phyloP scores from a whole-genome alignment of 2,329 filamentous ascomycete species.

The Phialocephala subalpina region DNA sequence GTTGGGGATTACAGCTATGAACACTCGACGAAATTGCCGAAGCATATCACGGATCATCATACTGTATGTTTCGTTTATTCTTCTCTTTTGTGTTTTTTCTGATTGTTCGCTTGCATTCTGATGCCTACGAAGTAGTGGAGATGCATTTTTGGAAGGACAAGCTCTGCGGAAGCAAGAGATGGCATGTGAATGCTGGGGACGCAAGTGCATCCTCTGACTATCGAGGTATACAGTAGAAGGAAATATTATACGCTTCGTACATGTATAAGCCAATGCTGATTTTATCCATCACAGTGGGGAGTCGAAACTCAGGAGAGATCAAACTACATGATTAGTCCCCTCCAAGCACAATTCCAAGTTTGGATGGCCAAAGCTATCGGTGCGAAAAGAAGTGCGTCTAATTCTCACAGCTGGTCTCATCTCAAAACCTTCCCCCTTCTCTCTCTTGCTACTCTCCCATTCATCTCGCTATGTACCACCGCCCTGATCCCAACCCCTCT shows the following conservation, averaged over 20 bases:
- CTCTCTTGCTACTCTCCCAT: neutral
- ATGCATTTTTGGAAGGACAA: too few relatives aligned
- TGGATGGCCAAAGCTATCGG: conserved; percentile 36
- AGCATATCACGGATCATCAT: conserved; percentile 53
- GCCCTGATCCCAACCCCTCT: too few relatives aligned
- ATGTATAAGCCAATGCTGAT: too few relatives aligned
- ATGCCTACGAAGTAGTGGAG: neutral
- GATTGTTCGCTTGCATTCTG: neutral
- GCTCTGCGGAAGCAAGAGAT: too few relatives aligned
- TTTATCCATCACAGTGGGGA: conserved; percentile 14
- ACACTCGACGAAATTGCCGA: conserved; percentile 53
- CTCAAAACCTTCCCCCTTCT: neutral
- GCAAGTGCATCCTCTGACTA: too few relatives aligned
- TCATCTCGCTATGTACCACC: too few relatives aligned
- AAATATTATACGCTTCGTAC: too few relatives aligned
- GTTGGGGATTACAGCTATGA: conserved; percentile 53
- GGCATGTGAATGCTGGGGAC: too few relatives aligned
- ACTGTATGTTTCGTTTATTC: conserved; percentile 28
- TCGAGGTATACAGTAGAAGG: too few relatives aligned
- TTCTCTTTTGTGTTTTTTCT: too few relatives aligned
- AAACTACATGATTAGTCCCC: conserved; percentile 38
- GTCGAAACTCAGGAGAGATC: conserved; percentile 29
- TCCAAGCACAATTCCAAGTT: conserved; percentile 36
- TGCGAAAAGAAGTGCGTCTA: conserved; percentile 35
- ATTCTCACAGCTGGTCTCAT: neutral